phyloP scores from a whole-genome alignment of 371 early-diverging fungal genomes.

The Nematocida minor region DNA sequence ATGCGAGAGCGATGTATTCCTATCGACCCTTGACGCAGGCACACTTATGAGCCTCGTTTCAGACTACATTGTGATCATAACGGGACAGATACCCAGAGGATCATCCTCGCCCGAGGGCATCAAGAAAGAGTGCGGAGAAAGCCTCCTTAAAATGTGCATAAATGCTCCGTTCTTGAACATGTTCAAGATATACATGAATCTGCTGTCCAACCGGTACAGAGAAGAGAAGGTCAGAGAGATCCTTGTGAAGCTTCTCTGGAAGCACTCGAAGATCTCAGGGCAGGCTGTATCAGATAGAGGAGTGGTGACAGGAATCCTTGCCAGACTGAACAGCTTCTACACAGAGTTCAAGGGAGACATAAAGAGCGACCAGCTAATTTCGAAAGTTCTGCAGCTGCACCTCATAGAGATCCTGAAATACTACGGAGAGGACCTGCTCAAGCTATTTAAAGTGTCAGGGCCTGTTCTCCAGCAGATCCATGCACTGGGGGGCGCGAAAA shows the following conservation, averaged over 20 bases:
- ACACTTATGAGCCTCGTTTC: conserved; percentile 37
- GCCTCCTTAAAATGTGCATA: conserved; percentile 26
- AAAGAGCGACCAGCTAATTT: conserved; percentile 38
- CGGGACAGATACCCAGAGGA: conserved; percentile 41
- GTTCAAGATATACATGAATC: conserved; percentile 49
- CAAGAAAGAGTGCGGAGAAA: conserved; percentile 46
- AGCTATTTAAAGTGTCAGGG: conserved; percentile 22
- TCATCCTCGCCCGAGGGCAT: conserved; percentile 4
- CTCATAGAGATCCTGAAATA: conserved; percentile 53
- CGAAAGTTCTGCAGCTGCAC: conserved; percentile 57
- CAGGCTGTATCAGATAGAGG: conserved; percentile 16
- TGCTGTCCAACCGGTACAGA: conserved; percentile 37
- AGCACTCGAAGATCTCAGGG: conserved; percentile 58
- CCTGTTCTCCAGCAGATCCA: conserved; percentile 32
- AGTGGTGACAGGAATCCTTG: conserved; percentile 30
- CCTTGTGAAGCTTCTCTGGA: conserved; percentile 62
- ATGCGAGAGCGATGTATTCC: conserved; percentile 29
- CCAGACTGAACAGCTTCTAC: conserved; percentile 53
- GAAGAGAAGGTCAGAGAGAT: conserved; percentile 55
- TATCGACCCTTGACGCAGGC: conserved; percentile 19
- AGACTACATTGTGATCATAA: conserved; percentile 46
- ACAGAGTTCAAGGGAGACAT: conserved; percentile 35
- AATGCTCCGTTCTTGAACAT: conserved; percentile 15
- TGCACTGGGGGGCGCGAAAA: not conserved
- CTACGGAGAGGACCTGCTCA: conserved; percentile 36